Base-by-base conservation (phyloP, 2,329 filamentous ascomycete genomes). In the Penicillium sp. region DNA sequence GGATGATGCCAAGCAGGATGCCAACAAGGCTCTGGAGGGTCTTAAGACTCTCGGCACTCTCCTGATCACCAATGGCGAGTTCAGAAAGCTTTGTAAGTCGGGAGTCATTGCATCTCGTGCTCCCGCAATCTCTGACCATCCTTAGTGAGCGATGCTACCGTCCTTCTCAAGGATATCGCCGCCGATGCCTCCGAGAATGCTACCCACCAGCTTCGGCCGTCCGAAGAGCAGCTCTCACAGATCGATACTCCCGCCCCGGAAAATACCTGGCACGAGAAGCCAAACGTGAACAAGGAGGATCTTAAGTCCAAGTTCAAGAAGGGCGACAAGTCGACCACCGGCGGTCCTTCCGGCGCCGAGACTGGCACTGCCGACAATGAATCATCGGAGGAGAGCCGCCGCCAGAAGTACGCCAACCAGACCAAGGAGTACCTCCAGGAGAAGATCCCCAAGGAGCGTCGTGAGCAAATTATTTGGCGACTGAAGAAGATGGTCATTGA, bases 401-500 rank as follows among this genome's bases (percentile, higher is more conserved):
- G 68, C 29, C 69, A 69, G 40, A 71, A 74, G 47, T 43, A 61
- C 29, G 52, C 58, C 20, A 58, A 62, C 10, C 61, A 77, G 47
- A 76, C 85, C 22, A 82, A 78, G 64, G 81, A 87, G 57, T 97
- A 97, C 67, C 74, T 96, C 45, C 78, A 81, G 58, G 80, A 84
- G 62, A 98, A 97, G 77, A 79, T 98, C 71, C 90, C 93, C 1
- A 75, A 91, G 70, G 90, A 97, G 69, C 89, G 93, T 50, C 89
- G 90, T 50, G 89, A 97, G 6, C 89, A 95, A 75, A 85, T 84
- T 46, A 84, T 96, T 60, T 95, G 84, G 80, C 87, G 93, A 29
- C 73, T 98, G 57, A 98, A 91, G 82, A 97, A 97, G 81, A 95
- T 97, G 86, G 75, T 98, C 31, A 83, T 96, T 37, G 93, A 98